These are phyloP conservation scores for Agrostemma githago DNA, from an alignment of 148 eudicot genomes.

Conservation along the genomic window DNA sequence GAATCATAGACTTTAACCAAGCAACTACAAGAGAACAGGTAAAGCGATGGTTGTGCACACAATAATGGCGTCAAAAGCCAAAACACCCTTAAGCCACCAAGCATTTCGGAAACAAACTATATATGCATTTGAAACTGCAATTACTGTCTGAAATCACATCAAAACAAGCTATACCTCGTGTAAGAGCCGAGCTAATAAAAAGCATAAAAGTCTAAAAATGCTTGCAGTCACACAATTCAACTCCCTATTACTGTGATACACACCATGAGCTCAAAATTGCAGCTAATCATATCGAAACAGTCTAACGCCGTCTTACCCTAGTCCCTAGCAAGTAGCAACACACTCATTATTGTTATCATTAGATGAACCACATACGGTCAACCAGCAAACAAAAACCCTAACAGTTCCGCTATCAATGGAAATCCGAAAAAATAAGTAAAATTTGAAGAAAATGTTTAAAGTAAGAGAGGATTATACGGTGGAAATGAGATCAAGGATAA, in stretches of 20 bases:
- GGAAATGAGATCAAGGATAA: constrained; percentile 83
- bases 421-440: not conserved
- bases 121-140: constrained; percentile 7
- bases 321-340: no score
- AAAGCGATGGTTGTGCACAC: not conserved
- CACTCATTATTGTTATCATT: no score
- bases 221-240: not conserved
- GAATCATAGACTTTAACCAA: no score
- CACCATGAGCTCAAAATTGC: not conserved
- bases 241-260: not conserved
- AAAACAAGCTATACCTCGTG: not conserved
- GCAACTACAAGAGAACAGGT: not conserved
- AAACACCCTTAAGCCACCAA: not conserved
- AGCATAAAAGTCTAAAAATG: no score
- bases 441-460: not conserved
- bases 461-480: constrained; percentile 43
- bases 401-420: not conserved
- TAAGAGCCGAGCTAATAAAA: not conserved
- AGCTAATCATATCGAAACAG: no score
- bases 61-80: no score
- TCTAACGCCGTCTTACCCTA: no score
- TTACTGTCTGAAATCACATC: not conserved
- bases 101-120: not conserved
- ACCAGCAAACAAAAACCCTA: not conserved
- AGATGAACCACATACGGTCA: not conserved